Conservation (phyloP, 192 early-diverging fungal genomes). For the Coemansia sp. region DNA sequence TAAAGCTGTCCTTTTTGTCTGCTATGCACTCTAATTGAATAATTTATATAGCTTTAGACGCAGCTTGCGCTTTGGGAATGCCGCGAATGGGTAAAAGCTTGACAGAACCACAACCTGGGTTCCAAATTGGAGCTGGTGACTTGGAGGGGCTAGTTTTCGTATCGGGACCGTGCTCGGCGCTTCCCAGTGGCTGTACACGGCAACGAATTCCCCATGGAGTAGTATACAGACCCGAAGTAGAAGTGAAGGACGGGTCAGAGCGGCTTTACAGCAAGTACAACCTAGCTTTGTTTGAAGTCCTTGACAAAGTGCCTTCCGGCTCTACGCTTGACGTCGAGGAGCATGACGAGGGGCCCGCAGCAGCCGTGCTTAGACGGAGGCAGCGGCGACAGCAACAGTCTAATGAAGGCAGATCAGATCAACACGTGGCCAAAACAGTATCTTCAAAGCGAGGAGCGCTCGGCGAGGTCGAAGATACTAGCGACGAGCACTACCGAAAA, state of each 20-base stretch:
- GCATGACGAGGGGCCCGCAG: slow-evolving; percentile 16
- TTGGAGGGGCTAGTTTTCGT: slow-evolving; percentile 36
- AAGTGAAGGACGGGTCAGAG: slow-evolving; percentile 29
- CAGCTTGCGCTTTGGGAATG: neutral
- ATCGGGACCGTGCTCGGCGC: slow-evolving; percentile 16
- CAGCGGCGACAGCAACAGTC: neutral
- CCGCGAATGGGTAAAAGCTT: neutral
- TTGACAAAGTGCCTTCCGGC: neutral
- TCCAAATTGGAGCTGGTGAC: slow-evolving; percentile 15
- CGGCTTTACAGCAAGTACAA: slow-evolving; percentile 33
- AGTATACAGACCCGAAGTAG: slow-evolving; percentile 32
- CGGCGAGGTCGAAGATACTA: slow-evolving; percentile 23
- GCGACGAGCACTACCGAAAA: slow-evolving; percentile 29
- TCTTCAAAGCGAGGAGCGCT: neutral
- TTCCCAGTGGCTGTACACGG: slow-evolving; percentile 17
- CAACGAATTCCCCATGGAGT: neutral
- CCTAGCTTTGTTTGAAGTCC: slow-evolving; percentile 35
- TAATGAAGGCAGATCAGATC: neutral
- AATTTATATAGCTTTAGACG: neutral
- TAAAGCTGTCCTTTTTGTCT: neutral
- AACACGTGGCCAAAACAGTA: neutral
- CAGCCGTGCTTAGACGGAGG: slow-evolving; percentile 28
- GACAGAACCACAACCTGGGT: neutral
- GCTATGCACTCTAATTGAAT: neutral
- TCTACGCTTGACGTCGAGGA: neutral